Evolutionary conservation across 2,329 filamentous ascomycete genomes (phyloP), one percentile per base, ranked within the genome.

Genomic region (Sporothrix pallida): DNA sequence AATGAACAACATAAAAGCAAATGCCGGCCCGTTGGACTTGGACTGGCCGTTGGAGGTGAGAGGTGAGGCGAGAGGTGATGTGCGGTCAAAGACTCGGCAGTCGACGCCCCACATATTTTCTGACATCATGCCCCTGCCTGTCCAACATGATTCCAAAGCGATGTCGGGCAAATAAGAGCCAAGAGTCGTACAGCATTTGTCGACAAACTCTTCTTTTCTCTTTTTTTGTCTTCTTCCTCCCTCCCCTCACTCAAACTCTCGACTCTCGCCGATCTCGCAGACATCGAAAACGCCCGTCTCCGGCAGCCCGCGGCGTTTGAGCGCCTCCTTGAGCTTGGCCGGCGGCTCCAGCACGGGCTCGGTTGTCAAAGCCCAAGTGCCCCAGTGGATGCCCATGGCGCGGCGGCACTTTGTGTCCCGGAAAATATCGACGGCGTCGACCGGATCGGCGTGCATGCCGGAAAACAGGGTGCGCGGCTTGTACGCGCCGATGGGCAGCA

Each of bases 401-500:
- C 84, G 85, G 78, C 88, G 86, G 84, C 95, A 98, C 77, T 87
- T 87, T 0, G 93, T 97, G 78, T 98, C 95, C 7, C 86, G 82
- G 81, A 97, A 97, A 77, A 98, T 97, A 78, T 96, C 93, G 52
- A 97, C 94, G 0, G 91, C 89, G 80, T 98, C 95, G 77, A 90
- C 91, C 0, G 95, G 95, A 80, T 97, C 93, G 8, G 93, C 92
- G 81, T 98, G 95, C 87, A 97, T 91, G 23, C 90, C 84, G 65
- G 91, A 94, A 85, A 96, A 95, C 75, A 96, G 81, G 73, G 81
- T 82, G 31, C 93, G 86, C 0, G 92, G 93, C 74, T 89, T 86
- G 81, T 98, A 98, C 1, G 95, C 95, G 71, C 95, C 95, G 77
- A 98, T 98, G 54, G 95, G 95, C 76, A 98, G 96, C 72, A 98